These are phyloP conservation scores for Rhodotorula taiwanensis DNA, from an alignment of 768 basidiomycete species.

Conservation along the genomic window DNA sequence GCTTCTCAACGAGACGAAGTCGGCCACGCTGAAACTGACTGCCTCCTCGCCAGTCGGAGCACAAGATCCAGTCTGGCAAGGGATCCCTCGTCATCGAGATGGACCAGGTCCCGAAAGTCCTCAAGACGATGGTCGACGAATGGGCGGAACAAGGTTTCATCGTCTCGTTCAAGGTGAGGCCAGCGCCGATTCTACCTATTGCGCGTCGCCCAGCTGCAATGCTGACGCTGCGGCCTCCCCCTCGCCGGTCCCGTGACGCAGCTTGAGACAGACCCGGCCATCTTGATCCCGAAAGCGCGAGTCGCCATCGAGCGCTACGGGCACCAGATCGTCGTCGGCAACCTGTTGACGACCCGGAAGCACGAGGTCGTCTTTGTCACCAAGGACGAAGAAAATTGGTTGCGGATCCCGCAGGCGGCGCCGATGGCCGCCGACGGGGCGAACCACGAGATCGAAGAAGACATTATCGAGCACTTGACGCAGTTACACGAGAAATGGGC, in stretches of 20 bases:
- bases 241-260: no score
- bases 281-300: conserved; percentile 85
- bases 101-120: conserved; percentile 97
- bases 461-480: conserved; percentile 72
- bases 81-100: conserved; percentile 90
- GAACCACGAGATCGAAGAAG: conserved; percentile 82
- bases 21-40: no score
- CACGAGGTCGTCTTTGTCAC: conserved; percentile 80
- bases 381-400: conserved; percentile 35
- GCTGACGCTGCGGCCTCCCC: neutral
- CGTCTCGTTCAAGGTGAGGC: conserved; percentile 85
- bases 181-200: no score
- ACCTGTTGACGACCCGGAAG: conserved; percentile 86
- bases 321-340: conserved; percentile 94
- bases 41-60: conserved; percentile 62
- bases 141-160: conserved; percentile 87
- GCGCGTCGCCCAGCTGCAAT: no score
- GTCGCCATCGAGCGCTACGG: conserved; percentile 86
- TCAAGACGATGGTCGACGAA: conserved; percentile 86
- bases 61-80: conserved; percentile 97
- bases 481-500: conserved; percentile 66
- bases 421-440: conserved; percentile 41
- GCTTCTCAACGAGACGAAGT: neutral
- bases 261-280: conserved; percentile 81
- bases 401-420: conserved; percentile 33